These are phyloP conservation scores for Linum usitatissimum DNA, from an alignment of 345 rosid species.

Conservation along the genomic window DNA sequence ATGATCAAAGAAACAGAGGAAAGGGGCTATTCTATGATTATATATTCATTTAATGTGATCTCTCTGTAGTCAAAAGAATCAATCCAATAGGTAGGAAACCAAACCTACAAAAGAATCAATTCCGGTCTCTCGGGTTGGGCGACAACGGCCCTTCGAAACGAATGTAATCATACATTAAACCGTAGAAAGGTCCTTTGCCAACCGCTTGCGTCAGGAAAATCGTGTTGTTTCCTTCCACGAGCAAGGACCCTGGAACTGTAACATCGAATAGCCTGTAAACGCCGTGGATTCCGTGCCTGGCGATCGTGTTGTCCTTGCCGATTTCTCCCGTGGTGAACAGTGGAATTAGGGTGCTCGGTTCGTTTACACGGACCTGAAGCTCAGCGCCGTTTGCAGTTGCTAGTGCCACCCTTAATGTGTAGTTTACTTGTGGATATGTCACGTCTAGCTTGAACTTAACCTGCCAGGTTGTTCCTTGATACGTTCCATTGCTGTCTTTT, in stretches of 20 bases:
- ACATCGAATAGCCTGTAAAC: constrained; percentile 18
- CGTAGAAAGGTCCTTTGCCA: constrained; percentile 17
- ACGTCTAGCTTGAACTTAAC: background rate
- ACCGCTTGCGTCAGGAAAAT: constrained; percentile 16
- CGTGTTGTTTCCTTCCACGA: constrained; percentile 16
- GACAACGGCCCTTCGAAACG: constrained; percentile 18
- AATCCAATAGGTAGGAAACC: too few relatives aligned
- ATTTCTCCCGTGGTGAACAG: constrained; percentile 18
- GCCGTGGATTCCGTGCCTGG: constrained; percentile 26
- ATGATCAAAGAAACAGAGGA: too few relatives aligned
- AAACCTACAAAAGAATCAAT: too few relatives aligned
- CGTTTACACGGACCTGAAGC: constrained; percentile 22
- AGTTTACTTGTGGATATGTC: constrained; percentile 5
- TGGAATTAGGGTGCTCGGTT: constrained; percentile 1
- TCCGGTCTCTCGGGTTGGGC: background rate
- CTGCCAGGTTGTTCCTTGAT: constrained; percentile 6
- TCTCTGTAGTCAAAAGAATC: too few relatives aligned
- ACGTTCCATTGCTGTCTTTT: constrained; percentile 2
- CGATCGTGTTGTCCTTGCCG: constrained; percentile 23
- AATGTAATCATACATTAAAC: constrained; percentile 22
- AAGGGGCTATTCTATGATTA: too few relatives aligned
- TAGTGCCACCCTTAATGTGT: constrained; percentile 17
- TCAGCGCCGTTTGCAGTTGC: constrained; percentile 23
- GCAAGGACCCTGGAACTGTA: constrained; percentile 5
- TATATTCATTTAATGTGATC: too few relatives aligned